Conservation (phyloP, 768 basidiomycete genomes). For the Termitomyces bulborhizus region DNA sequence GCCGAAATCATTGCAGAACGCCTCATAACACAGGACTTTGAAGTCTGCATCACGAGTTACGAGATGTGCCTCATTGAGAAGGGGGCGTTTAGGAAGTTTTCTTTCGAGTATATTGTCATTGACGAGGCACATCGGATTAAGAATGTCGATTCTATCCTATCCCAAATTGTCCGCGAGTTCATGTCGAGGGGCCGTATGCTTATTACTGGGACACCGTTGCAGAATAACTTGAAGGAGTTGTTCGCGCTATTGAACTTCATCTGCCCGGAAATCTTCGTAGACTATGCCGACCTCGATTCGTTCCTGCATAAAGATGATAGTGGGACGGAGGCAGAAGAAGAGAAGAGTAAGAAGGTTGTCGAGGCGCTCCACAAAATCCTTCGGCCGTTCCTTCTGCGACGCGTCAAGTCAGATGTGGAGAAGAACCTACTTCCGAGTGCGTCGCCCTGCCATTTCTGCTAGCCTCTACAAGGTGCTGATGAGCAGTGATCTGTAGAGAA, state of each 20-base stretch:
- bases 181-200: constrained; percentile 83
- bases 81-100: constrained; percentile 86
- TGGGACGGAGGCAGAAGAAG: constrained; percentile 62
- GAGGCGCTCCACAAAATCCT: constrained; percentile 97
- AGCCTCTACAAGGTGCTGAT: background rate
- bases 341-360: constrained; percentile 88
- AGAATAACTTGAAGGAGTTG: constrained; percentile 95
- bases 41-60: constrained; percentile 94
- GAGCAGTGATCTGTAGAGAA: constrained; percentile 55
- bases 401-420: constrained; percentile 96
- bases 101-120: constrained; percentile 96
- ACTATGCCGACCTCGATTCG: constrained; percentile 85
- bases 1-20: constrained; percentile 71
- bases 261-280: constrained; percentile 92
- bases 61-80: constrained; percentile 97
- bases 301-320: constrained; percentile 89
- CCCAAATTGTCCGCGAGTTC: constrained; percentile 91
- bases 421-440: constrained; percentile 89
- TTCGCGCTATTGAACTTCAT: constrained; percentile 94
- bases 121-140: constrained; percentile 99
- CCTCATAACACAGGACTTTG: constrained; percentile 83
- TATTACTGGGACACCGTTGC: constrained; percentile 95
- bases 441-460: constrained; percentile 14
- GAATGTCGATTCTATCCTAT: constrained; percentile 94
- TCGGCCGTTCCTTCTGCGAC: constrained; percentile 86